These are phyloP conservation scores for Angophora floribunda DNA, from an alignment of 345 rosid genomes.

Conservation along the genomic window DNA sequence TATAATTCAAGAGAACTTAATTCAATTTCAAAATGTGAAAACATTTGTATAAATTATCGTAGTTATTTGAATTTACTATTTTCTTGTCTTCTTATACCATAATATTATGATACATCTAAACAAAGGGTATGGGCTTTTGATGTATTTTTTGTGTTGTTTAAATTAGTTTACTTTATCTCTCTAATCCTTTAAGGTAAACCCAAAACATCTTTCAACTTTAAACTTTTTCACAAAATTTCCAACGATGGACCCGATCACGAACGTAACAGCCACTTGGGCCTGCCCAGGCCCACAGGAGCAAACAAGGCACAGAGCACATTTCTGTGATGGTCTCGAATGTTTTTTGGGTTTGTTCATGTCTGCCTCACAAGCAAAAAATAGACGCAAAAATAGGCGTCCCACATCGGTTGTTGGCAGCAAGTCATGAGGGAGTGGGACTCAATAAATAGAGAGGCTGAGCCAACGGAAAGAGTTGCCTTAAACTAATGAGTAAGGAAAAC, in stretches of 20 bases:
- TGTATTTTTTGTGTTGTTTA: background rate
- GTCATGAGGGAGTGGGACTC: fast-evolving
- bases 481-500: slow-evolving; percentile 99
- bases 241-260: background rate
- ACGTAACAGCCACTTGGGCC: background rate
- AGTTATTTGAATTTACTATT: background rate
- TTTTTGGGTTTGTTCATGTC: background rate
- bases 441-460: background rate
- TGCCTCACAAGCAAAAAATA: background rate
- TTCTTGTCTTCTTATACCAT: background rate
- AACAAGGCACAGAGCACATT: background rate
- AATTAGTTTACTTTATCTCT: background rate
- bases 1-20: background rate
- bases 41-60: background rate
- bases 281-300: background rate
- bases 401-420: background rate
- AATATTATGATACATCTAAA: background rate
- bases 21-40: background rate
- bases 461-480: background rate
- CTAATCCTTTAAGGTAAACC: background rate
- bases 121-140: background rate
- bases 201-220: background rate
- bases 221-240: background rate
- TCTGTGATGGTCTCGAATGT: background rate
- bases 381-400: background rate